Base-by-base conservation (phyloP, 768 basidiomycete species). In the Podaxis rugospora region DNA sequence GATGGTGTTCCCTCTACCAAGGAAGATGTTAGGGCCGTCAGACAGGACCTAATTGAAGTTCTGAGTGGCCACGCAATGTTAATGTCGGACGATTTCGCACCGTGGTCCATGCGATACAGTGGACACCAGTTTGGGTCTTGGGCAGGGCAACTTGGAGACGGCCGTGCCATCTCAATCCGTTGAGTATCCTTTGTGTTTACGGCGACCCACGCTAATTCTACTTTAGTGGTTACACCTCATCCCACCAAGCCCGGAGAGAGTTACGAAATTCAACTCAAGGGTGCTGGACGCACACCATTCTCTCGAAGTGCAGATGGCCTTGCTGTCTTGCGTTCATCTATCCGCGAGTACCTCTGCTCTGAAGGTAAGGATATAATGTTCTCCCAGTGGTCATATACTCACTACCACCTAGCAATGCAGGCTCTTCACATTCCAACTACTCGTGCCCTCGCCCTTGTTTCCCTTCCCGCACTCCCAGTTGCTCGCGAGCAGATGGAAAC, bases 101-200 rank as follows among this genome's bases (percentile, higher is more conserved):
- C 96, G 0, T 98, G 93, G 92, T 88, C 91, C 4, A 79, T 94
- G 32, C 80, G 94, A 14, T 98, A 98, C 70, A 93, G 90, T 64
- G 95, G 95, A 0, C 92, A 93, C 68, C 92, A 94, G 66, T 95
- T 94, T 67, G 93, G 93, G 0, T 74, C 69, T 2, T 98, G 90
- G 87, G 95, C 97, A 0, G 94, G 95, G 25, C 97, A 98, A 70
- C 80, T 99, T 3, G 97, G 97, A 11, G 96, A 98, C 67, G 97
- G 97, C 0, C 82, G 97, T 16, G 96, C 97, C 0, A 92, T 93
- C n/a, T 92, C 91, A 7, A 84, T 99, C 54, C 74, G 81, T 81
- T 81, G 59, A 63, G 72, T 71, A 9, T 5, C 32, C 27, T 55
- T 37, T 46, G 3, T 4, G 27, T 5, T 27, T 32, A 51, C 25